Percentiles rank a stretch among this genome's conserved stretches.
Conservation (phyloP, 306 rosid genomes). For the Quercus glauca region DNA sequence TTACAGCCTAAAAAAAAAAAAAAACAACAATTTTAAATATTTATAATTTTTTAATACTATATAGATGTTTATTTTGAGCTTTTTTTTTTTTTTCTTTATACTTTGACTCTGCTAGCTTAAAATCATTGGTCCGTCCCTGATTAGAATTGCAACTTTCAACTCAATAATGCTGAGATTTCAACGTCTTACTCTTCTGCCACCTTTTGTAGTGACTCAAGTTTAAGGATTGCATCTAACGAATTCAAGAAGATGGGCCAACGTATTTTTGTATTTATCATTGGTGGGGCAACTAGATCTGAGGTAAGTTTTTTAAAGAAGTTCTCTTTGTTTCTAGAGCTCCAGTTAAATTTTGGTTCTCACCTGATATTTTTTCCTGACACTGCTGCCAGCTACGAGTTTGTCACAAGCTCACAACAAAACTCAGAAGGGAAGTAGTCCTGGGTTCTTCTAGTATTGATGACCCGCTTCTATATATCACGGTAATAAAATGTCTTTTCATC, state of each 20-base stretch:
- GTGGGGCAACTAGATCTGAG: conserved; percentile 98
- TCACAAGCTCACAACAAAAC: conserved; percentile 80
- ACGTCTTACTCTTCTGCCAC: conserved; percentile 16
- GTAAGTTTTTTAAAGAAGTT: conserved; percentile 37
- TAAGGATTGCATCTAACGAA: conserved; percentile 51
- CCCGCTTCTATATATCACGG: conserved; percentile 74
- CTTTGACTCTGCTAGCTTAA: no score
- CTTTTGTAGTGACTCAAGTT: conserved; percentile 57
- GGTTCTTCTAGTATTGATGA: conserved; percentile 78
- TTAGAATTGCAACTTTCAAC: not conserved
- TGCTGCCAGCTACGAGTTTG: conserved; percentile 83
- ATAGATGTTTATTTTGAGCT: rapidly evolving
- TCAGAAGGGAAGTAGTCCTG: conserved; percentile 79
- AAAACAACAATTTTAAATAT: rapidly evolving
- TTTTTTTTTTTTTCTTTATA: no score
- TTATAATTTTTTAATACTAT: no score
- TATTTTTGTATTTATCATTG: conserved; percentile 74
- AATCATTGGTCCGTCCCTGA: no score
- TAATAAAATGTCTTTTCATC: conserved; percentile 30
- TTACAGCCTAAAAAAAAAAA: no score
- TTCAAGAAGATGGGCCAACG: conserved; percentile 82
- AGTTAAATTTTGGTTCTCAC: conserved; percentile 12
- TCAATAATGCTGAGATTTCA: not conserved
- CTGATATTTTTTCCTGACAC: conserved; percentile 14
- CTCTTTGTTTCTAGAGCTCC: conserved; percentile 3